These are phyloP conservation scores for Smittium culicis DNA, from an alignment of 371 early-diverging fungal species.

Conservation along the genomic window DNA sequence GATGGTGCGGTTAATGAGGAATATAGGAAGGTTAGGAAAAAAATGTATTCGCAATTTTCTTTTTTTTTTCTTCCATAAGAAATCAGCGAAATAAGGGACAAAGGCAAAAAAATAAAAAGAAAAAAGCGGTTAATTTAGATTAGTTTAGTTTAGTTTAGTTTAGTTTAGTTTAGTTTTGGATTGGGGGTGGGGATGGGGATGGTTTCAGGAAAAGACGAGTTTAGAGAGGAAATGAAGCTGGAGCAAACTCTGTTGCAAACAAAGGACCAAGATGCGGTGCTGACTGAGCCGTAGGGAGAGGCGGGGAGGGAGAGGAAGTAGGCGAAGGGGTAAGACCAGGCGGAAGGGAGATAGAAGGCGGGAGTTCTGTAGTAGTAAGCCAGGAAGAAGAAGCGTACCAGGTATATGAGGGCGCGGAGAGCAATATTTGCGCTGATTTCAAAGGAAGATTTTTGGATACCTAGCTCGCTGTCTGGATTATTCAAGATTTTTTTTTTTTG, in stretches of 20 bases:
- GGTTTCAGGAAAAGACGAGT: slow-evolving; percentile 18
- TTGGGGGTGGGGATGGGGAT: no score
- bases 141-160: no score
- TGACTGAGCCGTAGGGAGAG: slow-evolving; percentile 44
- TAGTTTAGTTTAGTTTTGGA: no score
- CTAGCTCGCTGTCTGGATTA: slow-evolving; percentile 33
- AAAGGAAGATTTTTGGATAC: slow-evolving; percentile 51
- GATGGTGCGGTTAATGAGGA: no score
- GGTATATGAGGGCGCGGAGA: slow-evolving; percentile 54
- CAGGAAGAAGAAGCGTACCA: slow-evolving; percentile 49
- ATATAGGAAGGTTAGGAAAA: no score
- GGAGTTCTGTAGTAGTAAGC: slow-evolving; percentile 52
- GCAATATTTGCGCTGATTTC: slow-evolving; percentile 59
- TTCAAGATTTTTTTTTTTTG: no score
- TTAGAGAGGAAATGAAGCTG: slow-evolving; percentile 8
- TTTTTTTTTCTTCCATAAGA: no score
- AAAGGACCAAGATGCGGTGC: slow-evolving; percentile 29
- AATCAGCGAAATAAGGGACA: no score
- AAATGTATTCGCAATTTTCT: no score
- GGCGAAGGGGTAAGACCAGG: slow-evolving; percentile 73
- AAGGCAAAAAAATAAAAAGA: no score
- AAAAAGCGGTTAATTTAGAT: no score
- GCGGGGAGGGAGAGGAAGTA: slow-evolving; percentile 57
- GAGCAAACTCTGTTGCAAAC: slow-evolving; percentile 31
- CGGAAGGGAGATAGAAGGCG: slow-evolving; percentile 65